Base-by-base conservation (phyloP, 2,329 filamentous ascomycete species). In the Penicillium sp. region DNA sequence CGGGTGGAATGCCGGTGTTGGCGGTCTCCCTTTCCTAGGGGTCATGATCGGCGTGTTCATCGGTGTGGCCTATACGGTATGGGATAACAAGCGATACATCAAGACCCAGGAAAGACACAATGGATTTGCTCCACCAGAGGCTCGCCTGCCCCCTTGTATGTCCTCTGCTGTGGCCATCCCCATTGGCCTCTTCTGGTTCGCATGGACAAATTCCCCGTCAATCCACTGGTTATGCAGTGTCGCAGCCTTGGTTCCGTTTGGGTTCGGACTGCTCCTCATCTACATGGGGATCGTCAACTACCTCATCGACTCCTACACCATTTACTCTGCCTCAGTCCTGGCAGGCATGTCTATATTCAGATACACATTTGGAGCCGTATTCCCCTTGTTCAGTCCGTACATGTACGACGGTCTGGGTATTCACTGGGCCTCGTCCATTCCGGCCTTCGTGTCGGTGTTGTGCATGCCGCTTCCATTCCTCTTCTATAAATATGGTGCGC, bases 161-260 rank as follows among this genome's bases (percentile, higher is more conserved):
- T 55, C 78, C 3, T 77, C 76, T n/a, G 73, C 73, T 56, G 73
- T 80, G 25, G 67, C 70, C 9, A 71, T 85, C 45, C 82, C 83
- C 0, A 69, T 82, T 49, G 77, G 79, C 9, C 71, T 83, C 2
- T 82, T 84, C 66, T 82, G 79, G 80, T 80, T 83, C 48, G 81
- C 80, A 0, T 84, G 82, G 82, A 82, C 81, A 0, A 79, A 80
- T 44, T 77, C 70, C 52, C 72, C 64, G 64, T 60, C 55, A 8
- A 61, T 69, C 33, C 66, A 70, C 53, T 71, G 67, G 67, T 57
- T 67, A 27, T 63, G 60, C 11, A 64, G 63, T 44, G 67, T 72
- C 40, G 59, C 67, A 18, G 66, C 59, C 5, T 58, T 54, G 4
- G 68, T 60, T 2, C 63, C 69, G 1, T 72, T 74, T 45, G 72